phyloP scores from a whole-genome alignment of 2,329 filamentous ascomycete species.

The Xylariaceae sp. region DNA sequence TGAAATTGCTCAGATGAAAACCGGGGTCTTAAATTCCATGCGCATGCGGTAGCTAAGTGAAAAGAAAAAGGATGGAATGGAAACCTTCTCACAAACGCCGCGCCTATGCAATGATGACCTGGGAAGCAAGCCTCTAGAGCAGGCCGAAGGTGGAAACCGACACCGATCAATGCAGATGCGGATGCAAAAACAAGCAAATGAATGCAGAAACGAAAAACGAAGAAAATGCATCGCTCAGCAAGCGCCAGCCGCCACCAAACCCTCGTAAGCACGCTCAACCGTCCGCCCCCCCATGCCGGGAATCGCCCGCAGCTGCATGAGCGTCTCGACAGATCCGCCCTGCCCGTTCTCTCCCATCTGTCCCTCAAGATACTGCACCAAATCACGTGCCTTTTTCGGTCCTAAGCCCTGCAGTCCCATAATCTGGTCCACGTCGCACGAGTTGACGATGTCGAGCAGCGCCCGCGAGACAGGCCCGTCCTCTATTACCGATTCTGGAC shows the following conservation, averaged over 20 bases:
- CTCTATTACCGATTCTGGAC: slow-evolving; percentile 19
- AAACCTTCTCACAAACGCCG: slow-evolving; percentile 18
- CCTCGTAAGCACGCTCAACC: slow-evolving; percentile 52
- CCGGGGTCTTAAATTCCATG: no score
- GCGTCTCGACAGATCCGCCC: slow-evolving; percentile 39
- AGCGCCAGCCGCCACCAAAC: slow-evolving; percentile 31
- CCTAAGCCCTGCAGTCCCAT: slow-evolving; percentile 64
- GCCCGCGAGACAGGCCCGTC: slow-evolving; percentile 42
- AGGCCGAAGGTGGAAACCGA: slow-evolving; percentile 10
- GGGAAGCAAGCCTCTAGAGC: slow-evolving; percentile 2
- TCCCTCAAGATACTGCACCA: slow-evolving; percentile 51
- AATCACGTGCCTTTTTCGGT: slow-evolving; percentile 61
- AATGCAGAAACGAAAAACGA: slow-evolving; percentile 12
- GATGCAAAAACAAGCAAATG: no score
- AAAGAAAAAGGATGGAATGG: slow-evolving; percentile 1
- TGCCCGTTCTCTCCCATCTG: slow-evolving; percentile 38
- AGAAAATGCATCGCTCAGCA: slow-evolving; percentile 8
- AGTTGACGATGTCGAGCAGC: slow-evolving; percentile 68
- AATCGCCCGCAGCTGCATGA: slow-evolving; percentile 47
- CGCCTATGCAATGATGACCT: slow-evolving; percentile 20
- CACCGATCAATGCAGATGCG: slow-evolving; percentile 1
- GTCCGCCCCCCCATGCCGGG: slow-evolving; percentile 53
- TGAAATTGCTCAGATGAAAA: no score
- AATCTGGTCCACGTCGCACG: slow-evolving; percentile 60
- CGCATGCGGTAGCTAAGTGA: no score